Evolutionary conservation across 176 grass and related monocot genomes (phyloP).

Genomic region (Avena sativa): DNA sequence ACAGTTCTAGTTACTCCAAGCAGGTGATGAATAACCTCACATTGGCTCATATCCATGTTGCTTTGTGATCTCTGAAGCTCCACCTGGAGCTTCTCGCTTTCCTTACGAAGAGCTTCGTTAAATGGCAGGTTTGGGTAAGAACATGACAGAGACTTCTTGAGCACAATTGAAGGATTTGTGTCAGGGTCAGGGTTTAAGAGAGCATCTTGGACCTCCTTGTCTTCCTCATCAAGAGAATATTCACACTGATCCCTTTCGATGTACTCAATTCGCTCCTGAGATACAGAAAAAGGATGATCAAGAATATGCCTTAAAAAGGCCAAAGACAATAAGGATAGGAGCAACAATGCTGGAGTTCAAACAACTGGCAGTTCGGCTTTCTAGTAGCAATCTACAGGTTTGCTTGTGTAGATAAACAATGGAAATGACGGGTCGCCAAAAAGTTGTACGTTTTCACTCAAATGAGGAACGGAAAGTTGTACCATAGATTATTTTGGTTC

Average conservation of each 20-base stretch:
- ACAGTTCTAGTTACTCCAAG: conserved; percentile 83
- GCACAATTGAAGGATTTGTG: conserved; percentile 63
- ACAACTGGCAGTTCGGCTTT: background rate
- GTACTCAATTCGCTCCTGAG: conserved; percentile 81
- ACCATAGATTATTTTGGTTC: conserved; percentile 32
- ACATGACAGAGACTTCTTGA: conserved; percentile 91
- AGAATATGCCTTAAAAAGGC: conserved; percentile 14
- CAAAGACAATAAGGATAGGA: background rate
- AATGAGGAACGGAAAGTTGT: background rate
- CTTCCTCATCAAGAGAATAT: conserved; percentile 97
- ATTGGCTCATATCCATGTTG: conserved; percentile 77
- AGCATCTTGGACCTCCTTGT: conserved; percentile 86
- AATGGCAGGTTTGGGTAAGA: conserved; percentile 96
- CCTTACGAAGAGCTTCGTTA: conserved; percentile 81
- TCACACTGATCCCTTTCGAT: conserved; percentile 95
- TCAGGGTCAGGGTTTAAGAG: conserved; percentile 75
- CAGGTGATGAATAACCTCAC: conserved; percentile 93
- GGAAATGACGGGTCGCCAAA: conserved; percentile 33
- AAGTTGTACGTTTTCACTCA: background rate
- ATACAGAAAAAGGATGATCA: conserved; percentile 24
- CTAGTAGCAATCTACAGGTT: conserved; percentile 9
- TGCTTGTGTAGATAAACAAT: background rate
- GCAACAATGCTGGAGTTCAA: conserved; percentile 19
- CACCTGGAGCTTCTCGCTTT: conserved; percentile 95
- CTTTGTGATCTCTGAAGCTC: conserved; percentile 92